Conservation (phyloP, 305 asterid species). For the Fraxinus xanthoxyloides region DNA sequence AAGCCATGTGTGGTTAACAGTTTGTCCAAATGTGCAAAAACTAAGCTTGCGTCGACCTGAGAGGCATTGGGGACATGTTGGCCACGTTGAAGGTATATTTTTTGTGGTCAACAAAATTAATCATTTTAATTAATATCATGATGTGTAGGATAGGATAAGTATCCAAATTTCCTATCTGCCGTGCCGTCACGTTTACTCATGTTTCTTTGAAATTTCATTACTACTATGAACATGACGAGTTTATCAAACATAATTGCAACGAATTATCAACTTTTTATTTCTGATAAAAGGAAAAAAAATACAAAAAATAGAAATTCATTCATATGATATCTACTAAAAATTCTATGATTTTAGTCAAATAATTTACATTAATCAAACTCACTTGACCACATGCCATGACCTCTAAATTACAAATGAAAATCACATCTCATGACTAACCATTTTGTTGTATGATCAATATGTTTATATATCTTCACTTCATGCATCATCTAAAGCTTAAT, state of each 20-base stretch:
- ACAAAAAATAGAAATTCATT: conserved; percentile 26
- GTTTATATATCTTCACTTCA: background rate
- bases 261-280: conserved; percentile 10
- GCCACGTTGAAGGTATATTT: no score
- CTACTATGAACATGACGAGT: background rate
- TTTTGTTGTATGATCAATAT: conserved; percentile 12
- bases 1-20: no score
- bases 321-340: conserved; percentile 10
- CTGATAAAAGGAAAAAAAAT: conserved; percentile 12
- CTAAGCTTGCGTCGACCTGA: no score
- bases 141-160: conserved; percentile 32
- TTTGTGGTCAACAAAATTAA: background rate
- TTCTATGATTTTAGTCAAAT: conserved; percentile 34
- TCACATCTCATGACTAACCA: conserved; percentile 25
- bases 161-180: conserved; percentile 37
- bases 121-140: conserved; percentile 20
- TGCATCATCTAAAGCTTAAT: conserved; percentile 19
- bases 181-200: conserved; percentile 71
- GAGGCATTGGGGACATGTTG: no score
- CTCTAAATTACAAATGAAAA: conserved; percentile 18
- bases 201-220: conserved; percentile 19
- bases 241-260: conserved; percentile 4
- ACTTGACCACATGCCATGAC: conserved; percentile 22
- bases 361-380: conserved; percentile 41
- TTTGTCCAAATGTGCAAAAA: no score